Base-by-base conservation (phyloP, 257 asterid species). In the Forsythia suspensa region DNA sequence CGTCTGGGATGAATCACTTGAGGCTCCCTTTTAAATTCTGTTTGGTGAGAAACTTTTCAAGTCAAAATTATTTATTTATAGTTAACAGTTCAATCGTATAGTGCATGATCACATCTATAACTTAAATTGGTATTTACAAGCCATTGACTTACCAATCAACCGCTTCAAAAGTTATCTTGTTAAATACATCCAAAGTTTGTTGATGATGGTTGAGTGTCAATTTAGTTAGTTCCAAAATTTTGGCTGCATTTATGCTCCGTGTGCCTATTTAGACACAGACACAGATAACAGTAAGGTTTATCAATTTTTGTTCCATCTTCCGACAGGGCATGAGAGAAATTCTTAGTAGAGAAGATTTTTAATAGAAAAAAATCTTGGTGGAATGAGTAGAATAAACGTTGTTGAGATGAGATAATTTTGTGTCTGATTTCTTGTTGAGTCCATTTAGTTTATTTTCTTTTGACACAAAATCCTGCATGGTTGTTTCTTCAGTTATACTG, bases 1-100 rank as follows among this genome's bases (percentile, higher is more conserved):
- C 87, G 97, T 92, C 69, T 96, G 99, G 99, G 99, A 96, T 86
- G 97, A 93, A 84, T 90, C 99, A 68, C 97, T 96, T 72, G 99
- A 96, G 90, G 97, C 99, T 90, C 99, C 99, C 4, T 96, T 96
- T 82, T 96, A 89, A 96, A 84, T 86, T 84, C 82, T 84, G 75
- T 77, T 72, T 71, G 90, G 96, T 90, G 84, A 86, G 95, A 77
- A 21, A 34, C 36, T 77, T 44, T 24, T 41, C 70, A 63, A 63
- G 76, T 21, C 55, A 18, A 41, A 18, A 75, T 72, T 41, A 70
- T 80, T 61, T 20, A 68, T 12, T 73, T 59, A 76, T 44, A 37
- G 76, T 48, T 78, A 36, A 34, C 7, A 39, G 39, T 75, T 46
- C 2, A n/a, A 61, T 20, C 3, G 12, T 39, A 57, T 36, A 67